Evolutionary conservation across 2,329 filamentous ascomycete genomes (phyloP).

Genomic region (Phyllosticta citrichinensis): DNA sequence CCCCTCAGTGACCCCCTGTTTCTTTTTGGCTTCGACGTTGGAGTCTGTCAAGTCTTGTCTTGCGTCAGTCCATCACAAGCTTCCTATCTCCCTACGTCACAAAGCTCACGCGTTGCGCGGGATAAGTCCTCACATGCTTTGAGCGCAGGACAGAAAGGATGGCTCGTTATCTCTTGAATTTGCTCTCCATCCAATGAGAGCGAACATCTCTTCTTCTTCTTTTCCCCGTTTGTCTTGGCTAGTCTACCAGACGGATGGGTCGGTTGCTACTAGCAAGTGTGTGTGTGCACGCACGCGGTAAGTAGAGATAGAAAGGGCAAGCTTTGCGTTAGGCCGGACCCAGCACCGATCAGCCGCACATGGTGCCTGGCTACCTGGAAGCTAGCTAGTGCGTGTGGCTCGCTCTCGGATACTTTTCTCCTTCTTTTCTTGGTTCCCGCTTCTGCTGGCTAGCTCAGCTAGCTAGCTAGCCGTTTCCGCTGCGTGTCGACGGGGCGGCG

Average conservation of each 20-base stretch:
- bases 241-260: not conserved
- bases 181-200: not conserved
- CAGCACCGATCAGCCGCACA: not conserved
- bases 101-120: too few species aligned
- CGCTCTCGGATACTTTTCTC: not conserved
- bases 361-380: not conserved
- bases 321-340: not conserved
- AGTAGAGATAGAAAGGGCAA: not conserved
- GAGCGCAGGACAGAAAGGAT: too few species aligned
- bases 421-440: not conserved
- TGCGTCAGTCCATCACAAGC: too few species aligned
- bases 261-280: too few species aligned
- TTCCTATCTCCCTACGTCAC: too few species aligned
- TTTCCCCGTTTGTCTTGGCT: not conserved
- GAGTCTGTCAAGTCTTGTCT: too few species aligned
- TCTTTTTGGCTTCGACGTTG: too few species aligned
- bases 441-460: not conserved
- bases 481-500: not conserved
- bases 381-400: not conserved
- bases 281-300: not conserved
- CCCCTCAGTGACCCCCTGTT: too few species aligned
- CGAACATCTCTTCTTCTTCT: not conserved
- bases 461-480: not conserved
- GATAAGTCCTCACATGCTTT: too few species aligned
- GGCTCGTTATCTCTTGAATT: too few species aligned